phyloP scores from a whole-genome alignment of 2,329 filamentous ascomycete genomes.

The Microsporum audouinii region DNA sequence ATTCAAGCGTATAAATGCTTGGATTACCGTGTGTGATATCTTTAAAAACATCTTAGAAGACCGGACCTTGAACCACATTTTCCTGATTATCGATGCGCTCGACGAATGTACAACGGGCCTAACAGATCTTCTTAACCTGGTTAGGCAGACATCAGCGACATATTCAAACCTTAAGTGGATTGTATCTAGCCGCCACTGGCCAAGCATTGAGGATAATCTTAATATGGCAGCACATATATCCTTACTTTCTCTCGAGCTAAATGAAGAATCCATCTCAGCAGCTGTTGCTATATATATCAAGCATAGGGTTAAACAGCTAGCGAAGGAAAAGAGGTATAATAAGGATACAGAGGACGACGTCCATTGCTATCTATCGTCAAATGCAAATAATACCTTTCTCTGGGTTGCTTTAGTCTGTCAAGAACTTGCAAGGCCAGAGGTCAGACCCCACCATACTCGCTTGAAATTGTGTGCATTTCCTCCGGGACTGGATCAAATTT shows the following conservation, averaged over 20 bases:
- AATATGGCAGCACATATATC: not conserved
- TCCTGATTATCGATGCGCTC: slow-evolving; percentile 38
- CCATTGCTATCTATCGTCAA: not conserved
- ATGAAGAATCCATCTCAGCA: not conserved
- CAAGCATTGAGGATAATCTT: slow-evolving; percentile 27
- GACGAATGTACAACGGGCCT: slow-evolving; percentile 33
- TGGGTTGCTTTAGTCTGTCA: slow-evolving; percentile 31
- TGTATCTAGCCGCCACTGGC: slow-evolving; percentile 36
- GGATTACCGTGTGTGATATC: slow-evolving; percentile 28
- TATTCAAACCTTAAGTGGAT: slow-evolving; percentile 32
- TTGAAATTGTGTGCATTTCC: slow-evolving; percentile 15
- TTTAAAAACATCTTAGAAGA: slow-evolving; percentile 33
- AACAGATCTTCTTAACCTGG: slow-evolving; percentile 27
- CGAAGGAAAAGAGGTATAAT: not conserved
- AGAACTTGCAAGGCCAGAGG: slow-evolving; percentile 14
- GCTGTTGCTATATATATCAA: not conserved
- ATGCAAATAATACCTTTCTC: slow-evolving; percentile 28
- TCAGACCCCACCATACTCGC: not conserved
- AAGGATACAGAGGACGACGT: not conserved
- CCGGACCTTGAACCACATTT: slow-evolving; percentile 16
- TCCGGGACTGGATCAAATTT: slow-evolving; percentile 15
- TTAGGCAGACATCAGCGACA: slow-evolving; percentile 18
- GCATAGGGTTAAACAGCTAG: not conserved
- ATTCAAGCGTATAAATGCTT: slow-evolving; percentile 34
- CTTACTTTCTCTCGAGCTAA: not conserved